Base-by-base conservation (phyloP, 306 rosid species). In the Cucurbita pepo region DNA sequence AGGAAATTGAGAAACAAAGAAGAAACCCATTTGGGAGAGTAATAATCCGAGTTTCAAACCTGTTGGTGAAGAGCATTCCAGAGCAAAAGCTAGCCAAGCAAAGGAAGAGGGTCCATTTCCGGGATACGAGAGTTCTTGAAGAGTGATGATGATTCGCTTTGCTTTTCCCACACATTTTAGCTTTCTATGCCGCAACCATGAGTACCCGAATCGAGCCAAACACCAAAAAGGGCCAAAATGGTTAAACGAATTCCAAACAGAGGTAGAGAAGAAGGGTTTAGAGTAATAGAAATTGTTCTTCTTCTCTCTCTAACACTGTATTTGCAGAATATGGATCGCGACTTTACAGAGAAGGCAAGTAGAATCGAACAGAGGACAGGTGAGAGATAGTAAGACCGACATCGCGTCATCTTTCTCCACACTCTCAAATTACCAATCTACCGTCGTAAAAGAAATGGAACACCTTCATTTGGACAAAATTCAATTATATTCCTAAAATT, bases 61-160 rank as follows among this genome's bases (percentile, higher is more conserved):
- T 89, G 80, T 85, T 86, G 48, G 96, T 91, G 88, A 95, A 91
- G 78, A 91, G 59, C 91, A 95, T 77, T 48, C 99, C 99, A 73
- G 85, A 88, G 83, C 95, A 91, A 80, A 95, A 95, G 80, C 97
- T 76, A 75, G 86, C 85, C 10, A 95, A 57, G 83, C 99, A 95
- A 3, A 95, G 88, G 36, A 94, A 83, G 67, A 94, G 60, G 1
- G 89, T 67, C 92, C 92, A 91, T 89, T 86, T 94, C 71, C 87
- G 83, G 0, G 92, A 74, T 72, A 90, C 54, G 19, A 82, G 25
- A 66, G 72, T 86, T 80, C 87, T 91, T 4, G 88, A 83, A 81
- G 95, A 67, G 25, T 25, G 25, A 44, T 83, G 72, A 77, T 85
- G 74, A 77, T 88, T 95, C 63, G 88, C 90, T 76, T 80, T 89